Conservation (phyloP, 768 basidiomycete species). For the Pholiota conissans region DNA sequence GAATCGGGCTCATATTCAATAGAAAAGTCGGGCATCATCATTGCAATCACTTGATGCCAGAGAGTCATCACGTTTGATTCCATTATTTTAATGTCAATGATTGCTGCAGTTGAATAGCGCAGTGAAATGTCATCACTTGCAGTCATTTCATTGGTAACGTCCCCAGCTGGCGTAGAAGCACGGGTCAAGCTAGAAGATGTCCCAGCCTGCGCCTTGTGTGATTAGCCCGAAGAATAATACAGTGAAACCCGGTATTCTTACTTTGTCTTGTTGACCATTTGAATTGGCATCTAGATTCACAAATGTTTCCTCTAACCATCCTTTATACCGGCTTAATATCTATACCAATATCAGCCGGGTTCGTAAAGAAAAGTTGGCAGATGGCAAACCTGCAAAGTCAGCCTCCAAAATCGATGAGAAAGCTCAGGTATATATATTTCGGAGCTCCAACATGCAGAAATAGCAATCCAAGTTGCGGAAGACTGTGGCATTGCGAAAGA, state of each 20-base stretch:
- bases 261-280: constrained; percentile 31
- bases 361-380: background rate
- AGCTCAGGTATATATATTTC: constrained; percentile 85
- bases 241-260: too few species aligned
- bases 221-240: too few species aligned
- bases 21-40: constrained; percentile 53
- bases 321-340: constrained; percentile 79
- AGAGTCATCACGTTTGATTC: constrained; percentile 50
- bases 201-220: too few species aligned
- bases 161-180: constrained; percentile 51
- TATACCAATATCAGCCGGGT: constrained; percentile 25
- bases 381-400: constrained; percentile 77
- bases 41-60: constrained; percentile 68
- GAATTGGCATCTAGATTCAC: constrained; percentile 41
- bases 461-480: constrained; percentile 66
- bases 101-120: constrained; percentile 62
- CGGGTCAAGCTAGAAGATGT: constrained; percentile 38
- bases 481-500: constrained; percentile 47
- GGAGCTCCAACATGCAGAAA: constrained; percentile 82
- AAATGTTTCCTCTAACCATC: constrained; percentile 69
- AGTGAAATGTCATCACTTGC: constrained; percentile 66
- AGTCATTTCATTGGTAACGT: constrained; percentile 54
- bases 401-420: constrained; percentile 83
- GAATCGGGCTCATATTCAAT: constrained; percentile 33
- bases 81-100: constrained; percentile 67